phyloP scores from a whole-genome alignment of 768 basidiomycete genomes.

The Boletus insuetus region DNA sequence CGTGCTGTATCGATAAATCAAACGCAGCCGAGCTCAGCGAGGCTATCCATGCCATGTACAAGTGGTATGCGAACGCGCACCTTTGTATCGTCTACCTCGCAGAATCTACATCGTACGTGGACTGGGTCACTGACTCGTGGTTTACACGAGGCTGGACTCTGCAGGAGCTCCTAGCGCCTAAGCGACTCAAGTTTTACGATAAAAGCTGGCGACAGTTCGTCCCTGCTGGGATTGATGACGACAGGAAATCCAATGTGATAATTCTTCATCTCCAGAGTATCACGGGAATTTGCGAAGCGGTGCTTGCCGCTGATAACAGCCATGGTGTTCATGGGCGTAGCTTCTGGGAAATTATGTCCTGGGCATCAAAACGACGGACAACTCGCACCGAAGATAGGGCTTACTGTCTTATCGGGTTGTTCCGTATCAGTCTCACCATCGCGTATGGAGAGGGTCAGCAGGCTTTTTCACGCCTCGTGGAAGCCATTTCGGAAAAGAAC shows the following conservation, averaged over 20 bases:
- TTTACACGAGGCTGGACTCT: no score
- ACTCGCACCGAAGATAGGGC: constrained; percentile 22
- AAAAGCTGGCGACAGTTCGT: constrained; percentile 10
- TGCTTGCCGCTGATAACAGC: not conserved
- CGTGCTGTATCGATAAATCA: constrained; percentile 19
- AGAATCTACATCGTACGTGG: not conserved
- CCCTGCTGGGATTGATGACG: not conserved
- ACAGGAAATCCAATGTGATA: not conserved
- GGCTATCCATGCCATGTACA: no score
- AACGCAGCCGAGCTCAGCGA: not conserved
- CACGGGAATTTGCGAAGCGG: constrained; percentile 2
- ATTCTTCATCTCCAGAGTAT: not conserved
- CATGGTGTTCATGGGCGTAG: not conserved
- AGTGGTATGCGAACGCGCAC: not conserved
- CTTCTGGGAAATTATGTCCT: constrained; percentile 13
- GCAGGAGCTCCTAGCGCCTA: constrained; percentile 14
- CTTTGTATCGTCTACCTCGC: constrained; percentile 18
- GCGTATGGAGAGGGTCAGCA: constrained; percentile 21
- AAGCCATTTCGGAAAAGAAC: not conserved
- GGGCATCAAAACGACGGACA: constrained; percentile 23
- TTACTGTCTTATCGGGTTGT: constrained; percentile 21
- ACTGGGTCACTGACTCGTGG: no score
- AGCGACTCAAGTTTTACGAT: constrained; percentile 17
- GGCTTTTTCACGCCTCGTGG: constrained; percentile 19
- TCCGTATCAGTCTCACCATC: constrained; percentile 16